phyloP scores from a whole-genome alignment of 1,284 basidiomycete genomes.

The Tremellales sp. region DNA sequence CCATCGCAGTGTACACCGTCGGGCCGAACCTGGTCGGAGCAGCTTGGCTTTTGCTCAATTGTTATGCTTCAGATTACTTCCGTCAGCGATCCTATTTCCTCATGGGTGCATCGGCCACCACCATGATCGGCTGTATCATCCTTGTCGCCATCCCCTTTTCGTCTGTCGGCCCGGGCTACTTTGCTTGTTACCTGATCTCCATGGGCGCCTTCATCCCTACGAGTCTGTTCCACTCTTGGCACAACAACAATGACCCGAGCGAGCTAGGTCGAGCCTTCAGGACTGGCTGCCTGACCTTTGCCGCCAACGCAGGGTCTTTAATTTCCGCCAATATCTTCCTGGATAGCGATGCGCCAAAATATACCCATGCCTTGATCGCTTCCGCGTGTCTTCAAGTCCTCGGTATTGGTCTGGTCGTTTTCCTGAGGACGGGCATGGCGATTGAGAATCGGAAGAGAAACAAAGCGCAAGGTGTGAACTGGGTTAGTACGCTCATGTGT shows the following conservation, averaged over 20 bases:
- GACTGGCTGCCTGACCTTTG: slow-evolving; percentile 12
- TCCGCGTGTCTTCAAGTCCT: slow-evolving; percentile 12
- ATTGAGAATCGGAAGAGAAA: slow-evolving; percentile 45
- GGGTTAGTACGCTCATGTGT: too few relatives aligned
- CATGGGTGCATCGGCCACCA: not conserved
- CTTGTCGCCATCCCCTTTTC: slow-evolving; percentile 20
- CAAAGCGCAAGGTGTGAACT: slow-evolving; percentile 48
- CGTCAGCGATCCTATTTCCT: slow-evolving; percentile 7
- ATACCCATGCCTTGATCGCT: slow-evolving; percentile 15
- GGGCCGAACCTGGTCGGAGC: too few relatives aligned
- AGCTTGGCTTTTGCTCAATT: too few relatives aligned
- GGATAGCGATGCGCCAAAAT: slow-evolving; percentile 11
- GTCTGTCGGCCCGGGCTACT: slow-evolving; percentile 14
- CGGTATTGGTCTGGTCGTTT: slow-evolving; percentile 8
- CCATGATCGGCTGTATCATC: slow-evolving; percentile 15
- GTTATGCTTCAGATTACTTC: slow-evolving; percentile 11
- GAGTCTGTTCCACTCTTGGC: slow-evolving; percentile 11
- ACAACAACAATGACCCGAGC: slow-evolving; percentile 17
- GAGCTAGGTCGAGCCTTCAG: slow-evolving; percentile 15
- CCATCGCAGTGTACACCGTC: slow-evolving; percentile 55
- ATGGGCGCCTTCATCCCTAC: slow-evolving; percentile 11
- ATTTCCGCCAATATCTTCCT: slow-evolving; percentile 24
- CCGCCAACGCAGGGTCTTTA: slow-evolving; percentile 18
- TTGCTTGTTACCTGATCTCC: slow-evolving; percentile 19
- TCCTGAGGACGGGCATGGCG: slow-evolving; percentile 14